Evolutionary conservation across 345 rosid genomes (phyloP).

Genomic region (Lepidium didymum): DNA sequence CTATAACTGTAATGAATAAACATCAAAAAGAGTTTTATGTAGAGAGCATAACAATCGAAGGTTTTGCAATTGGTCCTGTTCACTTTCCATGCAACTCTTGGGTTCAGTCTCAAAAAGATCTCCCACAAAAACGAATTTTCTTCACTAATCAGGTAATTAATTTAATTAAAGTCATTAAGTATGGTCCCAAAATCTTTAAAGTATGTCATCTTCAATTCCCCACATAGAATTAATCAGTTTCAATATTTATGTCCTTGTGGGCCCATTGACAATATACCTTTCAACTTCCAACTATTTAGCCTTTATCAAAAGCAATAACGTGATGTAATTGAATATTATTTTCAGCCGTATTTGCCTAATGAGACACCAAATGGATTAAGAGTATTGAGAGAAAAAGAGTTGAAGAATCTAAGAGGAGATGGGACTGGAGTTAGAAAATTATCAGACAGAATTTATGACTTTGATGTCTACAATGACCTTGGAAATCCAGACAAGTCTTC

Average conservation of each 20-base stretch:
- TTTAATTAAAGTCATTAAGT: not conserved
- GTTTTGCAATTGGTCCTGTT: slow-evolving; percentile 69
- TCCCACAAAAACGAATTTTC: slow-evolving; percentile 58
- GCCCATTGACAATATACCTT: not conserved
- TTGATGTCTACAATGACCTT: slow-evolving; percentile 76
- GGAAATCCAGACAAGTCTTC: slow-evolving; percentile 79
- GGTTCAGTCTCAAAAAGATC: slow-evolving; percentile 77
- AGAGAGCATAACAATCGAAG: slow-evolving; percentile 78
- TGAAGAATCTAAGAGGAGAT: slow-evolving; percentile 57
- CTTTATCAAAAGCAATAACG: not conserved
- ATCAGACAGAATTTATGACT: slow-evolving; percentile 82
- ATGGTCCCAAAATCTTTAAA: not conserved
- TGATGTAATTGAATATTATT: not conserved
- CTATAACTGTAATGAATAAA: slow-evolving; percentile 69
- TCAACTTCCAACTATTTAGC: not conserved
- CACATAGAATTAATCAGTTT: not conserved
- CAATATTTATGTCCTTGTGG: not conserved
- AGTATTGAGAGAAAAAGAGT: slow-evolving; percentile 66
- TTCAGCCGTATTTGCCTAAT: slow-evolving; percentile 81
- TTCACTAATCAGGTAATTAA: slow-evolving; percentile 70
- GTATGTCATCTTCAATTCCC: not conserved
- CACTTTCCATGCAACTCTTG: slow-evolving; percentile 95
- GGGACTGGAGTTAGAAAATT: slow-evolving; percentile 63
- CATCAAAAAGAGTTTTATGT: slow-evolving; percentile 84
- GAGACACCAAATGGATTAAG: slow-evolving; percentile 80